phyloP scores from a whole-genome alignment of 2,329 filamentous ascomycete genomes.

The Hirsutella thompsonii region DNA sequence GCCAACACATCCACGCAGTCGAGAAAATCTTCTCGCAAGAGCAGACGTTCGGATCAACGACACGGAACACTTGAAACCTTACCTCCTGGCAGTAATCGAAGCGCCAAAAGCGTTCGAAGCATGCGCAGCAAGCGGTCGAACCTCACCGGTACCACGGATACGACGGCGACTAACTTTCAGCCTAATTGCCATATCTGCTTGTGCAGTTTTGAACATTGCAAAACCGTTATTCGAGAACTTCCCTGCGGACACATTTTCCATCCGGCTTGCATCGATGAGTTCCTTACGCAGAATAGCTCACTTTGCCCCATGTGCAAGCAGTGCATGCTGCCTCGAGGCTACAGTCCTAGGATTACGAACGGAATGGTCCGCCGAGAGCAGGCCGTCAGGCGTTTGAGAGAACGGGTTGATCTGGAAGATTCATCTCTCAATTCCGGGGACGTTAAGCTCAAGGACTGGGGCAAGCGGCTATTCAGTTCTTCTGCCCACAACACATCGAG shows the following conservation, averaged over 20 bases:
- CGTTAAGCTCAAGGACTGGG: slow-evolving; percentile 21
- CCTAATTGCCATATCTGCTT: slow-evolving; percentile 84
- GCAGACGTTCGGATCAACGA: slow-evolving; percentile 16
- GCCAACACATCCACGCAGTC: slow-evolving; percentile 15
- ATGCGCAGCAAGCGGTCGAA: slow-evolving; percentile 25
- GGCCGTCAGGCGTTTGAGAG: slow-evolving; percentile 47
- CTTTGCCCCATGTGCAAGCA: slow-evolving; percentile 87
- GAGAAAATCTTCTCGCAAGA: slow-evolving; percentile 16
- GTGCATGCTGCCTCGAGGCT: slow-evolving; percentile 58
- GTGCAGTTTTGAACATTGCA: slow-evolving; percentile 54
- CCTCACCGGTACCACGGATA: slow-evolving; percentile 19
- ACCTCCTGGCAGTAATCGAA: slow-evolving; percentile 8
- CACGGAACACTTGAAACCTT: slow-evolving; percentile 14
- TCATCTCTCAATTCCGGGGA: slow-evolving; percentile 18
- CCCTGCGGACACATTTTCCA: slow-evolving; percentile 91
- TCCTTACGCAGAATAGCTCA: slow-evolving; percentile 65
- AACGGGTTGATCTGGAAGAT: slow-evolving; percentile 33
- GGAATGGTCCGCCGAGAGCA: slow-evolving; percentile 75
- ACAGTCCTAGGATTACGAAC: slow-evolving; percentile 63
- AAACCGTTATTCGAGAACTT: slow-evolving; percentile 65
- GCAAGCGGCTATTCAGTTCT: slow-evolving; percentile 19
- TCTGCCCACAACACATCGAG: slow-evolving; percentile 8
- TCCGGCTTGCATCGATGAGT: slow-evolving; percentile 79
- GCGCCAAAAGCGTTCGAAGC: slow-evolving; percentile 11
- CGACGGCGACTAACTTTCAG: slow-evolving; percentile 50